A percentile compares a stretch with the other conserved stretches of the same genome.
phyloP scores from a whole-genome alignment of 2,329 filamentous ascomycete species.

The Pseudocercospora crystallina region DNA sequence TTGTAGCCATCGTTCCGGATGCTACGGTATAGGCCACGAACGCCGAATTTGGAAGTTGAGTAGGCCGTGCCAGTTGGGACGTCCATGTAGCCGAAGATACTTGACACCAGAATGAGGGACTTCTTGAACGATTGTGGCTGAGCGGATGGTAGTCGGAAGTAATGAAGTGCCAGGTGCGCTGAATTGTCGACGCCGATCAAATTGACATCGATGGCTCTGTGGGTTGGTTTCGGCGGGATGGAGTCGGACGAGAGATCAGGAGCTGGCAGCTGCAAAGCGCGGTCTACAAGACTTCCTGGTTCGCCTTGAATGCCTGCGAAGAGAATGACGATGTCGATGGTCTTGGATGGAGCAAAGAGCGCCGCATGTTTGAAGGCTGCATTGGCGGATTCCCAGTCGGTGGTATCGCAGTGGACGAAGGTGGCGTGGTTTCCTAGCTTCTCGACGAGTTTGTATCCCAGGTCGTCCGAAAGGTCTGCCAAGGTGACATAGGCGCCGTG shows the following conservation, averaged over 20 bases:
- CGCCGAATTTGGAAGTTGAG: constrained; percentile 40
- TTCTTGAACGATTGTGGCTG: constrained; percentile 45
- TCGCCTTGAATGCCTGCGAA: constrained; percentile 30
- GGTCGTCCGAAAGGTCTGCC: constrained; percentile 33
- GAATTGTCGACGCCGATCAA: constrained; percentile 29
- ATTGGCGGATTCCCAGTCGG: constrained; percentile 31
- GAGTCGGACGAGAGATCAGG: background rate
- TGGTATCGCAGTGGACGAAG: constrained; percentile 34
- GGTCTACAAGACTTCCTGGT: constrained; percentile 23
- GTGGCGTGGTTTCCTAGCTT: constrained; percentile 33
- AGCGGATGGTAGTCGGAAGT: constrained; percentile 36
- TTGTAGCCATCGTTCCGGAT: constrained; percentile 39
- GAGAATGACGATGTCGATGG: constrained; percentile 31
- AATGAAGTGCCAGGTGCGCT: constrained; percentile 42
- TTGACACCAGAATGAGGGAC: constrained; percentile 48
- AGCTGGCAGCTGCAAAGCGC: constrained; percentile 16
- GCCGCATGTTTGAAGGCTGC: constrained; percentile 32
- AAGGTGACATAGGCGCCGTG: constrained; percentile 38
- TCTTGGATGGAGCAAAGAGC: constrained; percentile 20
- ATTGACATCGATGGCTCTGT: constrained; percentile 25
- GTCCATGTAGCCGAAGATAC: constrained; percentile 51
- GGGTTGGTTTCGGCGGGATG: constrained; percentile 27
- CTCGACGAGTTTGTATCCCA: constrained; percentile 28
- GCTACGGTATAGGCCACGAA: constrained; percentile 45
- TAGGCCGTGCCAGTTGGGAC: constrained; percentile 43